These are phyloP conservation scores for Paraphoma chrysanthemicola DNA, from an alignment of 2,329 filamentous ascomycete species.

Conservation along the genomic window DNA sequence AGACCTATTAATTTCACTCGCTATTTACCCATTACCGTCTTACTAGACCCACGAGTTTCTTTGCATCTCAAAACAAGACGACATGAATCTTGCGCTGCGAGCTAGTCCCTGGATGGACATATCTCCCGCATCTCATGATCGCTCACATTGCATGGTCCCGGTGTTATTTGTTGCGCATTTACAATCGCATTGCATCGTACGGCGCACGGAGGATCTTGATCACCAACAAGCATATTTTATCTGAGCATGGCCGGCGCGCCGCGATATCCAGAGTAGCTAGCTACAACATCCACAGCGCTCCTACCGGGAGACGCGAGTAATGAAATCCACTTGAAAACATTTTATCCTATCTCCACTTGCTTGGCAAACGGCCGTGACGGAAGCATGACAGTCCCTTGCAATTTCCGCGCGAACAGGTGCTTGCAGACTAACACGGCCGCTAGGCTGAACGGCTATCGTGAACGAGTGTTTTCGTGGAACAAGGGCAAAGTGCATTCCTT, in stretches of 20 bases:
- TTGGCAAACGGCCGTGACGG: constrained; percentile 5
- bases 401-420: constrained; percentile 12
- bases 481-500: constrained; percentile 3
- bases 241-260: constrained; percentile 10
- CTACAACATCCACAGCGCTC: constrained; percentile 6
- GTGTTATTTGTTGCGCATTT: constrained; percentile 6
- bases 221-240: constrained; percentile 7
- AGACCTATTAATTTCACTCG: constrained; percentile 39
- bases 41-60: constrained; percentile 24
- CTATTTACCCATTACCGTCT: constrained; percentile 32
- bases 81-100: constrained; percentile 7
- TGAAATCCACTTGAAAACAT: constrained; percentile 7
- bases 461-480: constrained; percentile 7
- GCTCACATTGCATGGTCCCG: constrained; percentile 5
- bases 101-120: constrained; percentile 8
- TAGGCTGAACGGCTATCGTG: constrained; percentile 18
- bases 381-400: constrained; percentile 8
- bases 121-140: constrained; percentile 2
- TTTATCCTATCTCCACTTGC: constrained; percentile 3
- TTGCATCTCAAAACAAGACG: constrained; percentile 22
- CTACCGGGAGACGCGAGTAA: constrained; percentile 15
- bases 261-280: constrained; percentile 6
- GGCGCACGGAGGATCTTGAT: constrained; percentile 6
- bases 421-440: constrained; percentile 1
- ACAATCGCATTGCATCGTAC: constrained; percentile 6